Conservation (phyloP, 129 eudicot genomes). For the Heracleum sosnowskyi region DNA sequence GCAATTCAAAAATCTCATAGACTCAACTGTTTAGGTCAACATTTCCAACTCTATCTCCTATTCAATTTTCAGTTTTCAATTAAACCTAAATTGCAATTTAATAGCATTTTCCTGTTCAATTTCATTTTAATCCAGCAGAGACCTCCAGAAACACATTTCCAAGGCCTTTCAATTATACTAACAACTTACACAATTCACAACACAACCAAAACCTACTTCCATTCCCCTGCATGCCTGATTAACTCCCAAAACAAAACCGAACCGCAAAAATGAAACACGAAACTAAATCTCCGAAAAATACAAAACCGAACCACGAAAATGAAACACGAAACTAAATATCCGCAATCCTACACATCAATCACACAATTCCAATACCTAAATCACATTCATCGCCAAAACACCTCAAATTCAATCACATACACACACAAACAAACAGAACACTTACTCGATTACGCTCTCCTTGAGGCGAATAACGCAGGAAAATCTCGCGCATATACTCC, state of each 20-base stretch:
- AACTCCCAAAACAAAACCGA: not conserved
- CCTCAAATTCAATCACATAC: not conserved
- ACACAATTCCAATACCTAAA: not conserved
- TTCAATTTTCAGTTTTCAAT: not conserved
- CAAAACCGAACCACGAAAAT: not conserved
- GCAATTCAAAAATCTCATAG: not conserved
- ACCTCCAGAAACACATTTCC: not conserved
- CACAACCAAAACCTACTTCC: not conserved
- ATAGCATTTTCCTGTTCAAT: not conserved
- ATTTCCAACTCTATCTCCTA: not conserved
- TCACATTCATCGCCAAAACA: not conserved
- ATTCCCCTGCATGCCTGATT: not conserved
- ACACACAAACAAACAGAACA: not conserved
- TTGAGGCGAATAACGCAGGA: conserved; percentile 58
- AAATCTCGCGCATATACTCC: conserved; percentile 54
- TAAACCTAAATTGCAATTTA: not conserved
- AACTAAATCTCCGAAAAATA: not conserved
- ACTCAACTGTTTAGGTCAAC: not conserved
- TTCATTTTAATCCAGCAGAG: not conserved
- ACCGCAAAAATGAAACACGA: not conserved
- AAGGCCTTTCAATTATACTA: not conserved
- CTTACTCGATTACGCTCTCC: conserved; percentile 71
- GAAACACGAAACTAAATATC: not conserved
- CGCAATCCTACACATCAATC: not conserved
- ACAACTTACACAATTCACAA: not conserved